Base-by-base conservation (phyloP, 2,329 filamentous ascomycete species). In the Ophiostoma australiae region DNA sequence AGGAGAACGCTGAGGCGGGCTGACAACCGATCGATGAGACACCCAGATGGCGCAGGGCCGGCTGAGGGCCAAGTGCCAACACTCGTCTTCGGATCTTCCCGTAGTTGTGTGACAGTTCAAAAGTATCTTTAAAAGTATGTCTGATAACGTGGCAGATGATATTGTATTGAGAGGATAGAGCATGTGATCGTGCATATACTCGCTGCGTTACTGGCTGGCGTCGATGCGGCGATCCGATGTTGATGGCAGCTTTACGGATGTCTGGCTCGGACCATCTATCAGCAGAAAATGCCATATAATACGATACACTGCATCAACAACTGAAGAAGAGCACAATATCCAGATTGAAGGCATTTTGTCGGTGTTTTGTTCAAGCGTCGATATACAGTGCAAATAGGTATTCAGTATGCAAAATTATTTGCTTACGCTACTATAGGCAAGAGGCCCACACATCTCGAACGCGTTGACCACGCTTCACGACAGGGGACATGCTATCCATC, bases 11-110 rank as follows among this genome's bases (percentile, higher is more conserved):
- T 27, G 23, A 55, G 10, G 52, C 52, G 23, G 52, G 23, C 52
- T 55, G 52, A 55, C 52, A 55, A 55, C n/a, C n/a, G 52, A 58
- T 58, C 48, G 48, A 58, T 58, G 52, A 58, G 52, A 58, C 52
- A 58, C n/a, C 52, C 23, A 58, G 52, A 58, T 58, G 52, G 11
- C 52, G 7, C 10, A 27, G 8, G n/a, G 52, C n/a, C 52, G 52
- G 52, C n/a, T 27, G 15, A 33, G 27, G 15, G 58, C 58, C 58
- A 63, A 63, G 58, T 33, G 58, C 58, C 58, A 63, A 63, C 58
- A 27, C 58, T 58, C 44, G 23, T 58, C n/a, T 27, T 63, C 58
- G 58, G 58, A 63, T 63, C 58, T 20, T 63, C 58, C 58, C 58
- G 58, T 3, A 7, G 13, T 17, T 33, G 52, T 63, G 23, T 33